Conservation (phyloP, 2,329 filamentous ascomycete species). For the Orbilia javanica region DNA sequence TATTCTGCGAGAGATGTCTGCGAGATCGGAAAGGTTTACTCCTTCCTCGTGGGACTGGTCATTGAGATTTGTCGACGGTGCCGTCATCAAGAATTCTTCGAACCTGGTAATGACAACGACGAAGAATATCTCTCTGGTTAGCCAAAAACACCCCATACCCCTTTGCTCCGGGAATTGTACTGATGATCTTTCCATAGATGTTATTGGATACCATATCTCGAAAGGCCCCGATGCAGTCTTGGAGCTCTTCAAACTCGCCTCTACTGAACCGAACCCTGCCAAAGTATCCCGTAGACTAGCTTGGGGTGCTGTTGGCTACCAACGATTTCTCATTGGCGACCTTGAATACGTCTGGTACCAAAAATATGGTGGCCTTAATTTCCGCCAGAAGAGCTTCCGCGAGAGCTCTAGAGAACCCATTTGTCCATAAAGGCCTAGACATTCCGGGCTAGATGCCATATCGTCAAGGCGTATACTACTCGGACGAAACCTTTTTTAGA, state of each 20-base stretch:
- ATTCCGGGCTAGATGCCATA: neutral
- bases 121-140: slow-evolving; percentile 58
- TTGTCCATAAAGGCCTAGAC: slow-evolving; percentile 14
- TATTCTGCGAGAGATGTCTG: slow-evolving; percentile 54
- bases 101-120: slow-evolving; percentile 50
- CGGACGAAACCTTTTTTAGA: neutral
- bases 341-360: slow-evolving; percentile 59
- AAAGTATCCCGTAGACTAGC: slow-evolving; percentile 51
- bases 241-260: slow-evolving; percentile 46
- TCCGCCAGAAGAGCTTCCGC: slow-evolving; percentile 55
- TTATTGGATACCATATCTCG: slow-evolving; percentile 58
- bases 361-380: slow-evolving; percentile 51
- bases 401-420: slow-evolving; percentile 45
- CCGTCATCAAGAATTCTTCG: slow-evolving; percentile 57
- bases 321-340: slow-evolving; percentile 58
- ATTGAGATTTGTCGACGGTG: slow-evolving; percentile 52
- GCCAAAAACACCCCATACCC: neutral
- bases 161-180: neutral
- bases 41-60: slow-evolving; percentile 54
- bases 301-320: slow-evolving; percentile 57
- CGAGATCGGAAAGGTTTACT: slow-evolving; percentile 56
- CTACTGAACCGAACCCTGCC: slow-evolving; percentile 38
- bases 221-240: slow-evolving; percentile 50
- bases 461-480: neutral
- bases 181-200: slow-evolving; percentile 23